Conservation (phyloP, 2,329 filamentous ascomycete genomes). For the Claviceps maximensis region DNA sequence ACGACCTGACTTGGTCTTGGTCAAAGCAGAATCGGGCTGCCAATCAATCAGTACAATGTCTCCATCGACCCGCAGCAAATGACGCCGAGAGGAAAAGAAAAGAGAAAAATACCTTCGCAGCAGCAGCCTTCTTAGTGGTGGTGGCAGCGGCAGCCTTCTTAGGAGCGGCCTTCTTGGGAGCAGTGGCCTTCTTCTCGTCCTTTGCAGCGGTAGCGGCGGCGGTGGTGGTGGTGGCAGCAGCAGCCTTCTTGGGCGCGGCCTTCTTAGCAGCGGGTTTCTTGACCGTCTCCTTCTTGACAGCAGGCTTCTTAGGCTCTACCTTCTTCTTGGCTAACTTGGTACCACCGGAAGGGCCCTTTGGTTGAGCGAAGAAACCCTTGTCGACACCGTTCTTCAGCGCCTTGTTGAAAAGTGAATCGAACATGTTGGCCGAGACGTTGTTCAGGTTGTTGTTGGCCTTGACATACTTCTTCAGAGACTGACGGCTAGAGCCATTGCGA, state of each 20-base stretch:
- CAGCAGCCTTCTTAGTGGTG: neutral
- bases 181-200: conserved; percentile 19
- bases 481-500: conserved; percentile 48
- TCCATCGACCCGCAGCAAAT: neutral
- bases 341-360: conserved; percentile 81
- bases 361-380: conserved; percentile 75
- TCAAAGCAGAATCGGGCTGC: conserved; percentile 40
- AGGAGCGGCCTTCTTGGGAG: conserved; percentile 17
- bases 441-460: conserved; percentile 39
- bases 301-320: conserved; percentile 26
- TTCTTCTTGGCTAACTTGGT: conserved; percentile 86
- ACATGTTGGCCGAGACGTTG: conserved; percentile 37
- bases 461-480: conserved; percentile 49
- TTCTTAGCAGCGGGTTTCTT: conserved; percentile 22
- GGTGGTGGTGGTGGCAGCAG: conserved; percentile 26
- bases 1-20: conserved; percentile 77
- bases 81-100: neutral
- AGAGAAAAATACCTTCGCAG: conserved; percentile 11
- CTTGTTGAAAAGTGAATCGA: conserved; percentile 70
- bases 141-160: neutral
- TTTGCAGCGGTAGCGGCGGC: conserved; percentile 15
- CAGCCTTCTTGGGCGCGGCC: conserved; percentile 15
- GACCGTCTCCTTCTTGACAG: conserved; percentile 18
- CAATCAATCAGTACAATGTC: neutral
- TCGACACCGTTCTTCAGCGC: conserved; percentile 72